Conservation (phyloP, 1,284 basidiomycete species). For the Taiwanofungus camphoratus region DNA sequence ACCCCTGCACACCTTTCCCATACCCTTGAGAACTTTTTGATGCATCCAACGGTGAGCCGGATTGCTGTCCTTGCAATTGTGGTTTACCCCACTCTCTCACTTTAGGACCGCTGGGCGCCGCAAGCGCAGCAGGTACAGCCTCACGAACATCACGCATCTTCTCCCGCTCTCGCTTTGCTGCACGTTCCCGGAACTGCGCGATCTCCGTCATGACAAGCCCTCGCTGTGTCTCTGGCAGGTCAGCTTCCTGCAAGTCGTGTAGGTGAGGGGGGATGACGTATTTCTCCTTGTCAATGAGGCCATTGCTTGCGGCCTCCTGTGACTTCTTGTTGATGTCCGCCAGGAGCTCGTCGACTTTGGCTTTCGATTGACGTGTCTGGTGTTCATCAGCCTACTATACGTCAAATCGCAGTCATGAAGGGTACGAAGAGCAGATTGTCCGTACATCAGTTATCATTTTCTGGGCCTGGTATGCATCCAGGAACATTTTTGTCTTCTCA, state of each 20-base stretch:
- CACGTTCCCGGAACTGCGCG: slow-evolving; percentile 85
- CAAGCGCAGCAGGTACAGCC: slow-evolving; percentile 39
- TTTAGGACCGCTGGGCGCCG: slow-evolving; percentile 65
- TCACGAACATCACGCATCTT: slow-evolving; percentile 71
- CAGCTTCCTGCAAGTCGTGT: slow-evolving; percentile 91
- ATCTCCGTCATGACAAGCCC: slow-evolving; percentile 93
- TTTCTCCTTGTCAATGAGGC: slow-evolving; percentile 69
- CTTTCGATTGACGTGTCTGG: slow-evolving; percentile 46
- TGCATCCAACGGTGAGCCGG: slow-evolving; percentile 3
- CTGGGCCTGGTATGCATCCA: slow-evolving; percentile 79
- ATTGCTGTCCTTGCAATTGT: slow-evolving; percentile 32
- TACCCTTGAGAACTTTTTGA: slow-evolving; percentile 36
- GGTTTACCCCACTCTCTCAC: slow-evolving; percentile 71
- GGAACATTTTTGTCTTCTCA: slow-evolving; percentile 83
- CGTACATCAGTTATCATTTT: slow-evolving; percentile 77
- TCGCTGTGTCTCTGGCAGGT: slow-evolving; percentile 92
- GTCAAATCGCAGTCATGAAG: slow-evolving; percentile 7
- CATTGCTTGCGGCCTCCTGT: slow-evolving; percentile 60
- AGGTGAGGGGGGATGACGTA: slow-evolving; percentile 91
- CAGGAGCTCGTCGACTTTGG: slow-evolving; percentile 50
- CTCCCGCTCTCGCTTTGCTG: slow-evolving; percentile 81
- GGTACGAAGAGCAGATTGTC: slow-evolving; percentile 14
- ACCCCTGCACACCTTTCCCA: slow-evolving; percentile 68
- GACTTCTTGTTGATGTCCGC: slow-evolving; percentile 57
- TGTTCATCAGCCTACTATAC: slow-evolving; percentile 54